Percentiles rank a stretch among this genome's conserved stretches.
These are phyloP conservation scores for Pichia thaimueangensis DNA, from an alignment of 805 yeast genomes.

Conservation along the genomic window DNA sequence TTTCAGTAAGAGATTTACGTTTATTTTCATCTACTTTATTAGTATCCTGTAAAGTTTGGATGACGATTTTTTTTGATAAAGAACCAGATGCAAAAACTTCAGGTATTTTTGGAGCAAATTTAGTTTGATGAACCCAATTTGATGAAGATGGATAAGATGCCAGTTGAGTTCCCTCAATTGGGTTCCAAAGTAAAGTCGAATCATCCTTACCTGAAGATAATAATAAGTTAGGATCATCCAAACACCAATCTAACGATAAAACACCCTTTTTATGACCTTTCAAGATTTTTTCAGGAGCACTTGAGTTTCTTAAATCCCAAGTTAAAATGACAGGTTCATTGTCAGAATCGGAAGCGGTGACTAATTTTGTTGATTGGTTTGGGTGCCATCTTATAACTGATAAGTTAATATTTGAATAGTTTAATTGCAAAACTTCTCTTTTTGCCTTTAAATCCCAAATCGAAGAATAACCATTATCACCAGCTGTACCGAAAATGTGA, in stretches of 20 bases:
- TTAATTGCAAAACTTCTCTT: slow-evolving; percentile 81
- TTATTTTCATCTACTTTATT: slow-evolving; percentile 46
- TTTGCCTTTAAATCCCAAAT: slow-evolving; percentile 90
- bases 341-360: slow-evolving; percentile 84
- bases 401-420: slow-evolving; percentile 66
- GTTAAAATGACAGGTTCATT: slow-evolving; percentile 70
- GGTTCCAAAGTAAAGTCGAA: slow-evolving; percentile 86
- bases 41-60: slow-evolving; percentile 88
- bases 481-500: slow-evolving; percentile 87
- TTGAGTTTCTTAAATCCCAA: slow-evolving; percentile 93
- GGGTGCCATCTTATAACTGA: slow-evolving; percentile 96
- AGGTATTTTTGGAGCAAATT: slow-evolving; percentile 83
- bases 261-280: slow-evolving; percentile 85
- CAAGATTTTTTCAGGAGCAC: slow-evolving; percentile 75
- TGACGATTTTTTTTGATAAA: slow-evolving; percentile 72
- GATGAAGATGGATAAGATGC: slow-evolving; percentile 89
- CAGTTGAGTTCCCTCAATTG: slow-evolving; percentile 59
- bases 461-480: slow-evolving; percentile 78
- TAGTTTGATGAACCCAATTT: slow-evolving; percentile 88
- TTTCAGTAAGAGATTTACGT: slow-evolving; percentile 42
- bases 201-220: slow-evolving; percentile 93
- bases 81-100: slow-evolving; percentile 86
- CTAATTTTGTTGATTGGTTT: slow-evolving; percentile 70
- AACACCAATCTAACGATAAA: slow-evolving; percentile 89
- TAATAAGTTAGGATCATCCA: slow-evolving; percentile 67